Conservation (phyloP, 495 filamentous ascomycete species). For the Xylaria scruposa region DNA sequence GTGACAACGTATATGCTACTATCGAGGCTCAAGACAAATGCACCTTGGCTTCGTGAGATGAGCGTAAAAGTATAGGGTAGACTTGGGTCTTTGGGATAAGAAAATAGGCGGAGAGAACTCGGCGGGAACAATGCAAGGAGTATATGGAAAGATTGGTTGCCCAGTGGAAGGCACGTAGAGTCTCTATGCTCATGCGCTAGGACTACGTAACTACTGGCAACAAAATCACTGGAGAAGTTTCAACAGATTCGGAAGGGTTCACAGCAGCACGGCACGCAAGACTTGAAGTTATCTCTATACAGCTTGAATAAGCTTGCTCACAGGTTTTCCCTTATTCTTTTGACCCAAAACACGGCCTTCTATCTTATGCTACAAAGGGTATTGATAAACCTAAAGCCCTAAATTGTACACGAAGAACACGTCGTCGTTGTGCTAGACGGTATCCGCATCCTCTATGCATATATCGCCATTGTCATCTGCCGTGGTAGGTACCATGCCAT, state of each 20-base stretch:
- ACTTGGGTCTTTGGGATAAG: neutral
- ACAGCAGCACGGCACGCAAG: neutral
- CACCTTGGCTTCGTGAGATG: neutral
- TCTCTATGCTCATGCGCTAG: neutral
- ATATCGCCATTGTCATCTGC: conserved; percentile 34
- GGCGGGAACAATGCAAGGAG: neutral
- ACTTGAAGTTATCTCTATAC: neutral
- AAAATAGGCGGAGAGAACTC: neutral
- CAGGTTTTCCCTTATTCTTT: neutral
- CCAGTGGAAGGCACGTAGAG: neutral
- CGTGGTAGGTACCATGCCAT: conserved; percentile 45
- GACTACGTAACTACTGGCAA: neutral
- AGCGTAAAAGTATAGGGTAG: neutral
- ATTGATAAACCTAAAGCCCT: neutral
- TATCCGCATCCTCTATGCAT: conserved; percentile 30
- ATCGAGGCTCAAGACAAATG: neutral
- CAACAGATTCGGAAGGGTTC: neutral
- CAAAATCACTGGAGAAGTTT: neutral
- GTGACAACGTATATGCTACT: neutral
- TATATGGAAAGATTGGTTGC: neutral
- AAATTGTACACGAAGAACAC: conserved; percentile 5
- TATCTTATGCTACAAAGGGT: conserved; percentile 23
- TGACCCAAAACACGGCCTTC: conserved; percentile 14
- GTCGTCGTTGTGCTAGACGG: neutral
- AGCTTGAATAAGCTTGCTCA: neutral